Evolutionary conservation across 257 asterid genomes (phyloP).

Genomic region (Henckelia pumila): DNA sequence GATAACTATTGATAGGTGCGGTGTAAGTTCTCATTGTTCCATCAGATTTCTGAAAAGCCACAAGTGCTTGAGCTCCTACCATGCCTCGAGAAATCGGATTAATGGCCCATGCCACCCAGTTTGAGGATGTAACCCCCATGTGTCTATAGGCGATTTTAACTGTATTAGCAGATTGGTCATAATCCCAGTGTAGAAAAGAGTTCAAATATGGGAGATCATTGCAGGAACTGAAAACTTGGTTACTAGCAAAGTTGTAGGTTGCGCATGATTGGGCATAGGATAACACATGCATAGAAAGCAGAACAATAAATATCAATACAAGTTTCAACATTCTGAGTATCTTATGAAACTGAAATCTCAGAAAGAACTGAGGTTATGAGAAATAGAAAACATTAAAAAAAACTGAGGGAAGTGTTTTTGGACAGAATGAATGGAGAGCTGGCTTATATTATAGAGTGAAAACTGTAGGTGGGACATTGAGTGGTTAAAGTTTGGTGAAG

Average conservation of each 20-base stretch:
- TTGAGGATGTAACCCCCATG: conserved; percentile 37
- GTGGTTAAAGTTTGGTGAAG: conserved; percentile 68
- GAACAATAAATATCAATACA: conserved; percentile 27
- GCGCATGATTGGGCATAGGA: conserved; percentile 61
- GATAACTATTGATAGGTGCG: conserved; percentile 51
- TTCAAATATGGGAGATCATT: conserved; percentile 60
- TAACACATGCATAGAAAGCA: conserved; percentile 33
- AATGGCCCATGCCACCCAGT: conserved; percentile 87
- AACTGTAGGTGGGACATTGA: conserved; percentile 45
- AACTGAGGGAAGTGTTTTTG: neutral
- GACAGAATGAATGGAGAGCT: neutral
- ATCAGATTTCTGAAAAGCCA: conserved; percentile 73
- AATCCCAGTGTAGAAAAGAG: conserved; percentile 83
- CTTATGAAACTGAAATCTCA: neutral
- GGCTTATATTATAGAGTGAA: conserved; percentile 22
- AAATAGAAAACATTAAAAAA: neutral
- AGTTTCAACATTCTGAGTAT: conserved; percentile 21
- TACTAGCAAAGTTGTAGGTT: conserved; percentile 52
- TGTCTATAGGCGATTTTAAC: conserved; percentile 65
- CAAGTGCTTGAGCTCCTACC: conserved; percentile 79
- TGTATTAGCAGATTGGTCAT: conserved; percentile 44
- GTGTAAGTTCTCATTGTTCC: conserved; percentile 65
- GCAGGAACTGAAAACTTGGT: conserved; percentile 61
- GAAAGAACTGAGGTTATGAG: neutral
- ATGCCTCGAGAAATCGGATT: conserved; percentile 67